Base-by-base conservation (phyloP, 2,329 filamentous ascomycete species). In the Paecilomyces formosus region DNA sequence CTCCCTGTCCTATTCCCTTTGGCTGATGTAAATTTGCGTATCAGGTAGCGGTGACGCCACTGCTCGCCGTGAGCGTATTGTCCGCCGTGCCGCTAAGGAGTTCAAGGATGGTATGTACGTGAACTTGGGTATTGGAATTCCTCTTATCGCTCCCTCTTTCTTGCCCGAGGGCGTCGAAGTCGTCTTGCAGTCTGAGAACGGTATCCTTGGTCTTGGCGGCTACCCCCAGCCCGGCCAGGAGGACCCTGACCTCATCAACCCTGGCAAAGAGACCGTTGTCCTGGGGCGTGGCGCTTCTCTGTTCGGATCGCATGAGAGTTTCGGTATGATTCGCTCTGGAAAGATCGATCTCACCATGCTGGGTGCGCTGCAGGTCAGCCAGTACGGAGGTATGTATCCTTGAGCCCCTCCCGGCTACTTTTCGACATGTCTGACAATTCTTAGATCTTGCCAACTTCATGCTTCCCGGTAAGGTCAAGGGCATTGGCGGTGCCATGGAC, bases 181-280 rank as follows among this genome's bases (percentile, higher is more conserved):
- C 49, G 89, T 90, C 82, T 83, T 95, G 56, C 90, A 95, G 72
- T 90, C 87, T 1, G 90, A 95, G 76, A 95, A 95, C 72, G 90
- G 90, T 45, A 88, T 95, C 62, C 75, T 95, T 3, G 90, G 90
- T 54, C 90, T 95, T 63, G 90, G 90, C 0, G 84, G 88, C 3
- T 93, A 94, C 74, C 90, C 90, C 2, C 75, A 75, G 64, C 85
- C 84, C 6, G 83, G 85, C 60, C 86, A 85, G 12, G 79, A 89
- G 62, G 90, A 94, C 68, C 79, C 88, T 8, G 89, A 93, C 65
- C 83, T 92, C 61, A 88, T 94, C 77, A 95, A 94, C 70, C 90
- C 90, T 0, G 90, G 90, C 62, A 95, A 95, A 73, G 90, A 95
- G 74, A 95, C 90, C 1, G 89, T 92, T 1, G 94, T 90, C 2